phyloP scores from a whole-genome alignment of 2,329 filamentous ascomycete genomes.

The Penicillium sp. region DNA sequence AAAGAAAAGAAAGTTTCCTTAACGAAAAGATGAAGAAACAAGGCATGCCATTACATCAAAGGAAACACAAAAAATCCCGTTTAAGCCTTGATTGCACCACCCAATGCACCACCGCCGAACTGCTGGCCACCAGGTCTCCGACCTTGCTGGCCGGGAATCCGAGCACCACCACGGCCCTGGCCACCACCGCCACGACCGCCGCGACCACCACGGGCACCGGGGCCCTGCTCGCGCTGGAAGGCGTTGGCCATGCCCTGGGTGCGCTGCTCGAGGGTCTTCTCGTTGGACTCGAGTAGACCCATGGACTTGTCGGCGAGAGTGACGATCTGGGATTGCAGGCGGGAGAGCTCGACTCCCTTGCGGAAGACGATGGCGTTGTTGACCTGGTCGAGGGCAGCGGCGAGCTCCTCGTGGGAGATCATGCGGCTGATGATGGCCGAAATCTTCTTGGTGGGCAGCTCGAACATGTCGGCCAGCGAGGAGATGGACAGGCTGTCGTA shows the following conservation, averaged over 20 bases:
- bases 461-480: conserved; percentile 91
- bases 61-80: conserved; percentile 20
- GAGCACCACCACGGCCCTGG: conserved; percentile 39
- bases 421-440: conserved; percentile 97
- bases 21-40: conserved; percentile 26
- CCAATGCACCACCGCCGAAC: conserved; percentile 53
- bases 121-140: conserved; percentile 52
- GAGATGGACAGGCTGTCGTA: conserved; percentile 92
- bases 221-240: conserved; percentile 88
- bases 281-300: conserved; percentile 92
- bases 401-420: conserved; percentile 98
- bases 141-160: conserved; percentile 42
- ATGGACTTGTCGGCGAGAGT: conserved; percentile 96
- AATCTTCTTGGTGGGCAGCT: conserved; percentile 87
- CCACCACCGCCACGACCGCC: conserved; percentile 42
- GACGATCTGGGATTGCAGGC: conserved; percentile 91
- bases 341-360: conserved; percentile 96
- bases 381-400: conserved; percentile 95
- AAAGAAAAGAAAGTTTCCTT: conserved; percentile 16
- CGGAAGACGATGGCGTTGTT: conserved; percentile 98
- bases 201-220: conserved; percentile 66
- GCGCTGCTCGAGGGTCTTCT: conserved; percentile 93
- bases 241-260: conserved; percentile 95
- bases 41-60: conserved; percentile 37
- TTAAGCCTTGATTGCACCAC: conserved; percentile 54